Conservation (phyloP, 768 basidiomycete species). For the Termitomyces titanicus region DNA sequence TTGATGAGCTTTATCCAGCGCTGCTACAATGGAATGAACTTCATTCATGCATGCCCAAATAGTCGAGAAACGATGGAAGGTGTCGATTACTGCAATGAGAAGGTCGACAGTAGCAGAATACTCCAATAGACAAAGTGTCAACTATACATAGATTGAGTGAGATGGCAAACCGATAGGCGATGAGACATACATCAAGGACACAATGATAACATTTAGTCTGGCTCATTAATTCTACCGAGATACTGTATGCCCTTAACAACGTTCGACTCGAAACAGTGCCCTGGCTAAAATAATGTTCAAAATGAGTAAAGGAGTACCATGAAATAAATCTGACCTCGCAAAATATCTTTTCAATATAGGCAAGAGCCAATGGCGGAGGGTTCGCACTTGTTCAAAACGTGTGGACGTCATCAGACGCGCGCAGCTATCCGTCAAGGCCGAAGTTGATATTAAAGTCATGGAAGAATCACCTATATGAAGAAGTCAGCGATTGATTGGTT, state of each 20-base stretch:
- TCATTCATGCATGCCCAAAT: slow-evolving; percentile 79
- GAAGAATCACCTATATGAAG: slow-evolving; percentile 26
- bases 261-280: slow-evolving; percentile 24
- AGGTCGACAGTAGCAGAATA: slow-evolving; percentile 48
- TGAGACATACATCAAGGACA: slow-evolving; percentile 59
- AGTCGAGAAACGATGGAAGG: slow-evolving; percentile 63
- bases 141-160: slow-evolving; percentile 27
- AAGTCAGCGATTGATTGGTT: slow-evolving; percentile 6
- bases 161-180: not conserved
- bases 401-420: slow-evolving; percentile 47
- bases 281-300: slow-evolving; percentile 8
- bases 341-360: slow-evolving; percentile 60
- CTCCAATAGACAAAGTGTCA: slow-evolving; percentile 52
- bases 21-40: slow-evolving; percentile 47
- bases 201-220: slow-evolving; percentile 62
- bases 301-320: not conserved
- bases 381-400: slow-evolving; percentile 72
- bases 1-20: slow-evolving; percentile 61
- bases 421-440: slow-evolving; percentile 40
- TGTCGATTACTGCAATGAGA: slow-evolving; percentile 62
- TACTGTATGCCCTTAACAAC: slow-evolving; percentile 53
- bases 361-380: slow-evolving; percentile 70
- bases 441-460: slow-evolving; percentile 28
- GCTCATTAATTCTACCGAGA: slow-evolving; percentile 57
- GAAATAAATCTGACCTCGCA: slow-evolving; percentile 35